Evolutionary conservation across 1,284 basidiomycete genomes (phyloP).

Genomic region (Prillingera fragicola): DNA sequence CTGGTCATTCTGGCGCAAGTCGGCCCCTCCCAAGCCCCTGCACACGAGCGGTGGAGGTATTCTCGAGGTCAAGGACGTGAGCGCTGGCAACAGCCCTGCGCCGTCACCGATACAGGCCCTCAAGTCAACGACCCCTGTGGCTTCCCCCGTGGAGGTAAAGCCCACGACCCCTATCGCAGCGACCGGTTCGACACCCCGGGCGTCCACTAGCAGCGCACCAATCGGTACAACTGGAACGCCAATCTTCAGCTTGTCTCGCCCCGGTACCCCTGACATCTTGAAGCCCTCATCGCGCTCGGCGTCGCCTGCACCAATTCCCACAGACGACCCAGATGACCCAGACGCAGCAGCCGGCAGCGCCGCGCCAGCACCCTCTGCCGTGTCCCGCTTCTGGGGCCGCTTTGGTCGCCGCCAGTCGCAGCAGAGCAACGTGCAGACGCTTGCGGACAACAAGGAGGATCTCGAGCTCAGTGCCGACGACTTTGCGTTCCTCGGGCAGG

Average conservation of each 20-base stretch:
- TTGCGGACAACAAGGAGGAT: conserved; percentile 19
- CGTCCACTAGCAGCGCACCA: neutral
- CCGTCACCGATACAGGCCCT: neutral
- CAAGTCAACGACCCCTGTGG: neutral
- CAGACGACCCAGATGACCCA: neutral
- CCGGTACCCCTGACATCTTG: conserved; percentile 1
- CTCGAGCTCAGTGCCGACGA: conserved; percentile 43
- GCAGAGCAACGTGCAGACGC: conserved; percentile 2
- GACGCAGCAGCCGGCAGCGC: conserved; percentile 4
- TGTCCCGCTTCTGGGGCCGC: conserved; percentile 44
- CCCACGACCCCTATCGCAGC: neutral
- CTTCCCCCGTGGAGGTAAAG: neutral
- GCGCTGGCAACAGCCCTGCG: conserved; percentile 4
- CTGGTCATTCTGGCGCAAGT: conserved; percentile 45
- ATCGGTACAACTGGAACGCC: too few species aligned
- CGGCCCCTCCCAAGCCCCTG: conserved; percentile 28
- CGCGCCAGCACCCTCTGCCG: conserved; percentile 37
- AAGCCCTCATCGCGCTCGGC: conserved; percentile 8
- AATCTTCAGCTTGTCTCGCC: too few species aligned
- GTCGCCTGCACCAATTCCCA: conserved; percentile 9
- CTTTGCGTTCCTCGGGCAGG: conserved; percentile 45
- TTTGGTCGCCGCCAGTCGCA: conserved; percentile 2
- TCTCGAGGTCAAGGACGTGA: conserved; percentile 38
- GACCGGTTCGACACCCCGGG: neutral
- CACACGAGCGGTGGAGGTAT: conserved; percentile 44